Evolutionary conservation across 139 green algal species (phyloP), one percentile per base, ranked within the genome.

Genomic region (Picochlorum sp.): DNA sequence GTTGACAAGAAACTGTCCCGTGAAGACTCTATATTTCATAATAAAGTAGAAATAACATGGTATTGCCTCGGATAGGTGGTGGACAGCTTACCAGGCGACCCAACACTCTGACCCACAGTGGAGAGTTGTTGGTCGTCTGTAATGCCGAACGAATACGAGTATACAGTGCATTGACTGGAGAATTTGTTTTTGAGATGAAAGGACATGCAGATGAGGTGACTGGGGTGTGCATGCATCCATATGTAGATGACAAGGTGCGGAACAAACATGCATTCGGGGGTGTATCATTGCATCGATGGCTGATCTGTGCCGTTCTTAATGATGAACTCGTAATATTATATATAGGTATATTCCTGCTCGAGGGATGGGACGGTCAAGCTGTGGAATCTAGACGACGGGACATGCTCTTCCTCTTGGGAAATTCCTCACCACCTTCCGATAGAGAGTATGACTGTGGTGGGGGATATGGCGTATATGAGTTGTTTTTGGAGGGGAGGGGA

Each of bases 191-290:
- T n/a, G 49, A 34, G 28, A 49, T 85, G 6, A 34, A 51, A 15
- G 73, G 72, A 2, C 79, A 85, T 28, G 59, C 34, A 4, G 76
- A 37, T 11, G 76, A 80, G 34, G 73, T 85, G 10, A 85, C 79
- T 1, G 45, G 68, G 20, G 62, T 85, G 5, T 34, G 59, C 2
- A 49, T 77, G 45, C 57, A 83, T 47, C 69, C 79, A 11, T 56
- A 57, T 13, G 62, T 62, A 24, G 38, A 45, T 21, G 31, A 64
- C 11, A 61, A 79, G 78, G 71, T 76, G 23, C 60, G 58, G 13
- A 23, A 62, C 18, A 20, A 41, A 41, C 34, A 41, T 41, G 34
- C 34, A 41, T 41, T 41, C 34, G 34, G 34, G 34, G 34, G 34
- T 11, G 34, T 41, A 9, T 4, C 2, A 41, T 41, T 11, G 34